These are phyloP conservation scores for Geotrichum carabidarum DNA, from an alignment of 1,139 yeast species.

Conservation along the genomic window DNA sequence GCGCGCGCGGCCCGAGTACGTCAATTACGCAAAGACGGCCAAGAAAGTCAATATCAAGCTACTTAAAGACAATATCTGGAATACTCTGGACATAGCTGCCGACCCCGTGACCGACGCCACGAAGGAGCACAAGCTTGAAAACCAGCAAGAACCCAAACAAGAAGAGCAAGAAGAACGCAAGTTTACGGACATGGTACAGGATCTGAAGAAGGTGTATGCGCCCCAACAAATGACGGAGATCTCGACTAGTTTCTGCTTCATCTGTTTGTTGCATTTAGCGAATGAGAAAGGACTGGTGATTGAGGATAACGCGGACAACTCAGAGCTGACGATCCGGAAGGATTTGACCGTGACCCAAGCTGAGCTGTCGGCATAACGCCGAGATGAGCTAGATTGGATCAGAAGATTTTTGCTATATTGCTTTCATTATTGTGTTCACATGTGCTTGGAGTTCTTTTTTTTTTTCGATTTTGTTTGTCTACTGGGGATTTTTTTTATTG, in stretches of 20 bases:
- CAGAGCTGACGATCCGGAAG: slow-evolving; percentile 49
- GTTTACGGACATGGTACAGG: slow-evolving; percentile 47
- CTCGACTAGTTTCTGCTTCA: slow-evolving; percentile 83
- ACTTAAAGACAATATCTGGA: slow-evolving; percentile 82
- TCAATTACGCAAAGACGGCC: slow-evolving; percentile 73
- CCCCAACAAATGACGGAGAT: slow-evolving; percentile 48
- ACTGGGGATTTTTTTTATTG: neutral
- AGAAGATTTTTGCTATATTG: neutral
- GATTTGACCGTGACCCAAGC: slow-evolving; percentile 25
- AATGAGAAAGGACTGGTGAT: slow-evolving; percentile 78
- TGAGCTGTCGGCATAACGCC: slow-evolving; percentile 18
- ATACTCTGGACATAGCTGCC: slow-evolving; percentile 37
- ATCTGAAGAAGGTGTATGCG: slow-evolving; percentile 36
- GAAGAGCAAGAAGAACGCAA: slow-evolving; percentile 27
- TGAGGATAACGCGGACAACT: slow-evolving; percentile 49
- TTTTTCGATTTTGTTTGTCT: neutral
- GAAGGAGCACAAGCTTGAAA: neutral
- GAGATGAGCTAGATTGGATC: neutral
- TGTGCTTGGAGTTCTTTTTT: neutral
- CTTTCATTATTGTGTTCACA: neutral
- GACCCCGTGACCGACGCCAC: neutral
- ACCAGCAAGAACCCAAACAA: neutral
- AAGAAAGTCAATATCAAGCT: slow-evolving; percentile 78
- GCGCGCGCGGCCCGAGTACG: slow-evolving; percentile 51
- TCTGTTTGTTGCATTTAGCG: slow-evolving; percentile 79